phyloP scores from a whole-genome alignment of 2,329 filamentous ascomycete genomes.

The Magnaporthiopsis rhizophila region DNA sequence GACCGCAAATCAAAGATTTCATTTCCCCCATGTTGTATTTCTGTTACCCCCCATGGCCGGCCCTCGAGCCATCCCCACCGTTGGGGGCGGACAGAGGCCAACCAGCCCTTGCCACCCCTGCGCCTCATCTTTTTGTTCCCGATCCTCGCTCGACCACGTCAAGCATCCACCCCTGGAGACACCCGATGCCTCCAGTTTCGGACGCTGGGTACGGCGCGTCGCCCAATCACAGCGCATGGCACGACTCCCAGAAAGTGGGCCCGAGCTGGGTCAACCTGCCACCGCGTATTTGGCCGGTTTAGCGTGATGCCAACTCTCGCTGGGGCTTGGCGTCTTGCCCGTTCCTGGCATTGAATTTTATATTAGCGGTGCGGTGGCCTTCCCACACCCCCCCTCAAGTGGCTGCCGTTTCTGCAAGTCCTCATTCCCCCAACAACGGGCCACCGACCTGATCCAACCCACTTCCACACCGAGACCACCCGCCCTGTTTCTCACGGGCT shows the following conservation, averaged over 20 bases:
- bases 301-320: slow-evolving; percentile 1
- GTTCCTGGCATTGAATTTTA: slow-evolving; percentile 19
- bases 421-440: slow-evolving; percentile 4
- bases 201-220: too few relatives aligned
- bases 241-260: neutral
- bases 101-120: neutral
- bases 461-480: neutral
- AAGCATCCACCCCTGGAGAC: neutral
- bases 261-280: neutral
- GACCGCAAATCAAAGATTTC: neutral
- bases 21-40: neutral
- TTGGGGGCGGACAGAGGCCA: neutral
- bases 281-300: slow-evolving; percentile 1
- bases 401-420: slow-evolving; percentile 2
- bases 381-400: slow-evolving; percentile 11
- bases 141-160: neutral
- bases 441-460: neutral
- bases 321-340: neutral
- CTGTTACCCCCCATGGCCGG: too few relatives aligned
- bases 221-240: neutral
- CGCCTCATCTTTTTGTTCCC: slow-evolving; percentile 1
- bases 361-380: slow-evolving; percentile 17
- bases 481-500: neutral
- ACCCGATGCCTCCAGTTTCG: neutral
- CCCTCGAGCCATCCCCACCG: neutral